Base-by-base conservation (phyloP, 495 filamentous ascomycete species). In the Stereocaulon alpinum region DNA sequence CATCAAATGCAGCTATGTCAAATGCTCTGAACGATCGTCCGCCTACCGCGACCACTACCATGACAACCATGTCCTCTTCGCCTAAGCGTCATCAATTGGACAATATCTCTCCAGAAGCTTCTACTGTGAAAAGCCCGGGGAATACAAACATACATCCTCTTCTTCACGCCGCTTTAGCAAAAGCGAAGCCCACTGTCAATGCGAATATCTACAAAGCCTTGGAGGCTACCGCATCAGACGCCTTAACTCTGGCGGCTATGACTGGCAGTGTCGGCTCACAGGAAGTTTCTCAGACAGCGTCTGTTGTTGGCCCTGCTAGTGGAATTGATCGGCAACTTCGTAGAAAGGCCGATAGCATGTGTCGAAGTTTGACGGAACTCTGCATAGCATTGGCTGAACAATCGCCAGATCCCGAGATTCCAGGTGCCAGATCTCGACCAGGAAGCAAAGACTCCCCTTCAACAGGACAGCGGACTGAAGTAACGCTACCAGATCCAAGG, bases 301-400 rank as follows among this genome's bases (percentile, higher is more conserved):
- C 86, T 34, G 82, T 82, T 40, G 81, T 84, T 55, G 82, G 80
- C 15, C 78, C 76, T 55, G 81, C 79, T 30, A 71, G 77, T 10
- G 77, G 70, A 20, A 69, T 81, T 44, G 89, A 97, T 65, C 80
- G 92, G 51, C 86, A 91, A 63, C 78, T 96, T 32, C 82, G 88
- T 42, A 82, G 92, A 58, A 97, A 95, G 69, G 88, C 88, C 32
- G 93, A 97, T 68, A 91, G 86, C 66, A 80, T 97, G 70, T 97
- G 94, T 71, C 82, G 93, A 50, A 91, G 87, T 64, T 72, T 98
- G 58, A 97, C 93, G 2, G 93, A 98, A 66, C 77, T 98, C 24
- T 95, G 89, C 67, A 79, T 98, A 42, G 89, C 89, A 17, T 73
- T 98, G 45, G 86, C 86, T 53, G 86, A 89, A 58, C 77, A 74